phyloP scores from a whole-genome alignment of 1,284 basidiomycete genomes.

The Stereum hirsutum region DNA sequence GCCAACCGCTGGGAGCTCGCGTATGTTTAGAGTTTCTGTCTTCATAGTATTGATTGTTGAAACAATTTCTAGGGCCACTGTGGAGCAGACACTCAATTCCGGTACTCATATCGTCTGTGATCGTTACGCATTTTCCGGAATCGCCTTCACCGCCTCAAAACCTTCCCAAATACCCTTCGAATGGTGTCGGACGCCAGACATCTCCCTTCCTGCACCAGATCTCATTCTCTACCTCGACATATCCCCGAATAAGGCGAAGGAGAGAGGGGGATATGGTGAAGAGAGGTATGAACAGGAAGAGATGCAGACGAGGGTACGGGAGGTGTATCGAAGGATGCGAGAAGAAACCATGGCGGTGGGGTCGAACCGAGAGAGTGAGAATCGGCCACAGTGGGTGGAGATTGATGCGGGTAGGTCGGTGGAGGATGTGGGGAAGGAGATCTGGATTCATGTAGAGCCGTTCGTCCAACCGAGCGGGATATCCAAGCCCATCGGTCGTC shows the following conservation, averaged over 20 bases:
- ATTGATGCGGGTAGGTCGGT: slow-evolving; percentile 56
- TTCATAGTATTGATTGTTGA: slow-evolving; percentile 1
- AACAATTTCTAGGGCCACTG: slow-evolving; percentile 41
- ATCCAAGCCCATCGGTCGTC: slow-evolving; percentile 25
- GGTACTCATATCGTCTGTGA: slow-evolving; percentile 84
- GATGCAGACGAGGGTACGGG: slow-evolving; percentile 62
- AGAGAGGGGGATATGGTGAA: slow-evolving; percentile 82
- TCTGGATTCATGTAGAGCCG: slow-evolving; percentile 45
- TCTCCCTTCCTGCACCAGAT: slow-evolving; percentile 84
- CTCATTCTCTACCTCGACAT: slow-evolving; percentile 85
- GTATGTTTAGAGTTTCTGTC: slow-evolving; percentile 37
- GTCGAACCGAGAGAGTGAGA: slow-evolving; percentile 12
- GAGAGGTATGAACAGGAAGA: slow-evolving; percentile 85
- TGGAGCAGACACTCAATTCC: slow-evolving; percentile 47
- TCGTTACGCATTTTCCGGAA: slow-evolving; percentile 94
- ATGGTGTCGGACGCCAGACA: slow-evolving; percentile 85
- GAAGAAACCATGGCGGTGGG: slow-evolving; percentile 33
- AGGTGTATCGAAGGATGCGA: slow-evolving; percentile 57
- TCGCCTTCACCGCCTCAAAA: slow-evolving; percentile 91
- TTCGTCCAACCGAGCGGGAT: slow-evolving; percentile 27
- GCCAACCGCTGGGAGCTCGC: slow-evolving; percentile 96
- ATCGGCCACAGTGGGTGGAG: slow-evolving; percentile 36
- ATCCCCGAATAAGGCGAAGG: slow-evolving; percentile 57
- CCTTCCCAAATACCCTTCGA: slow-evolving; percentile 44
- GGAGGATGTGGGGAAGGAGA: slow-evolving; percentile 47